Base-by-base conservation (phyloP, 2,329 filamentous ascomycete species). In the Penicillium sp. region DNA sequence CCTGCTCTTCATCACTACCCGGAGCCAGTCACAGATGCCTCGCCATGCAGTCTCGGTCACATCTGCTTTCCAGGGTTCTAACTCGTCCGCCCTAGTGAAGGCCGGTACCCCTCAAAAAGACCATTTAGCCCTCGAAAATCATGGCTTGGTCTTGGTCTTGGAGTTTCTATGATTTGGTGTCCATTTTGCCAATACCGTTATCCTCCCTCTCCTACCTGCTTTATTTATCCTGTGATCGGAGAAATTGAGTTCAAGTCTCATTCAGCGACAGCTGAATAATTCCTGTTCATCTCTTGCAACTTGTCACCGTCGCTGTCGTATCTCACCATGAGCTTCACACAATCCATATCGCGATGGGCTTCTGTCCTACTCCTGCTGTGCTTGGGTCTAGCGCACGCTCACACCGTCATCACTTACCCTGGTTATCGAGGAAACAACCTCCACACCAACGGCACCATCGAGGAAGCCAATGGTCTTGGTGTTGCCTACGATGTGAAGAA, bases 371-470 rank as follows among this genome's bases (percentile, higher is more conserved):
- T 71, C 47, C 58, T 77, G 45, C 60, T 79, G 35, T 74, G 76
- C 53, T 64, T 71, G 33, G 67, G 75, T 27, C 61, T 78, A 47
- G 75, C 75, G 8, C 69, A 77, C 21, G 79, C 81, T 47, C 91
- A 96, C 73, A 89, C 83, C n/a, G 83, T 96, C 70, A 88, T 96
- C 73, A 87, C 88, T 61, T 96, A 96, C 71, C 92, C 91, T 0
- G 90, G 89, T 65, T 93, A 89, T 87, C 80, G 92, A 83, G 92
- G 91, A 63, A 88, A 96, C 79, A 96, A 91, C 73, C 84, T 96
- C 61, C 83, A 89, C 70, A 89, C 88, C 43, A 96, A 91, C 73
- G 86, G 85, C 2, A 86, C 83, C 3, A 67, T 79, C 25, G 68
- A 74, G 35, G 75, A 79, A 15, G 67, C 76, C n/a, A 72, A 71